These are phyloP conservation scores for Linum trigynum DNA, from an alignment of 345 rosid genomes.

Conservation along the genomic window DNA sequence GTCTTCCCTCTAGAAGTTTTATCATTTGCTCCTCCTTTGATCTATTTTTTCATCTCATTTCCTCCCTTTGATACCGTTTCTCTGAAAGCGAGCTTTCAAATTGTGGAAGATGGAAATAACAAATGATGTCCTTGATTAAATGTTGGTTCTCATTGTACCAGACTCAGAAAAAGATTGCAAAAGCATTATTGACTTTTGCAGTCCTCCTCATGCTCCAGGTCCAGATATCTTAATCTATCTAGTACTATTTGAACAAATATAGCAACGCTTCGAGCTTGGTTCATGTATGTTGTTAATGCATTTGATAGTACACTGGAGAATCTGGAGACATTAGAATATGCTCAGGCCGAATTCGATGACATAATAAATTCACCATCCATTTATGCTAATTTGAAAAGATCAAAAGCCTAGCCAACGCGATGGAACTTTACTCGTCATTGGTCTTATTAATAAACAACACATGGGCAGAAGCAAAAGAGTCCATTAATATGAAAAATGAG, in stretches of 20 bases:
- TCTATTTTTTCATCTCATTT: too few species aligned
- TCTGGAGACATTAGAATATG: constrained; percentile 60
- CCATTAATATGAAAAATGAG: constrained; percentile 65
- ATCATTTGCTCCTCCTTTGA: too few species aligned
- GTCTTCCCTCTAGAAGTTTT: too few species aligned
- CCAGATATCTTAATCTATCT: not conserved
- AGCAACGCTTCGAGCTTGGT: constrained; percentile 70
- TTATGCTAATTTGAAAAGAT: constrained; percentile 74
- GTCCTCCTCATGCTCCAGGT: too few species aligned
- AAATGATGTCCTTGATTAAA: too few species aligned
- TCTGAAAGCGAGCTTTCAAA: too few species aligned
- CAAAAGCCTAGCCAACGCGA: constrained; percentile 70
- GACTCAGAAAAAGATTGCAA: too few species aligned
- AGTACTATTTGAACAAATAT: constrained; percentile 39
- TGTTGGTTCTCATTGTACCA: too few species aligned
- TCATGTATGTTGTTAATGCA: constrained; percentile 76
- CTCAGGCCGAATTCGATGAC: constrained; percentile 82
- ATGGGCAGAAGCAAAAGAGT: constrained; percentile 85
- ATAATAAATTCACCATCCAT: constrained; percentile 70
- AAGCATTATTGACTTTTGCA: too few species aligned
- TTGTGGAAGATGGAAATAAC: too few species aligned
- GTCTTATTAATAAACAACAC: constrained; percentile 73
- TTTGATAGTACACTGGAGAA: constrained; percentile 67
- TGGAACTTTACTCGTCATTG: constrained; percentile 84
- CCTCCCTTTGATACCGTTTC: too few species aligned